Percentiles rank a stretch among this genome's conserved stretches.
phyloP scores from a whole-genome alignment of 139 green algal genomes.

The Tetradesmus obliquus region DNA sequence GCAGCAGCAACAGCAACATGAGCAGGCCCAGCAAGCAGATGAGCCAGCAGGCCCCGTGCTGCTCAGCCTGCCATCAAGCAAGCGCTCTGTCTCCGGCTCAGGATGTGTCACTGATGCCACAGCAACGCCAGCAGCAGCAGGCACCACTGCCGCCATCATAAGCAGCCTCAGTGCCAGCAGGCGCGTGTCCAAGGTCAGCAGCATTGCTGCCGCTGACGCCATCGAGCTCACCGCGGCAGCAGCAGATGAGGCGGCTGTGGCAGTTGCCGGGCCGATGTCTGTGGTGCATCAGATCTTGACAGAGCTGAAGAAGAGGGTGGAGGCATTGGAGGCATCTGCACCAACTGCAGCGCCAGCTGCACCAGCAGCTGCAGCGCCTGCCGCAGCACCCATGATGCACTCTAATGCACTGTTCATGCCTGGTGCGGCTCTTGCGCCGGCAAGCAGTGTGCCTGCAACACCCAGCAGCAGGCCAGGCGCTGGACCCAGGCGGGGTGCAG shows the following conservation, averaged over 20 bases:
- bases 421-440: not conserved
- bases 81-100: not conserved
- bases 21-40: not conserved
- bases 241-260: constrained; percentile 19
- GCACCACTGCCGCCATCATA: not conserved
- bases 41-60: not conserved
- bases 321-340: constrained; percentile 9
- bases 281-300: constrained; percentile 8
- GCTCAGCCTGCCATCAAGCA: not conserved
- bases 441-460: not conserved
- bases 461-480: not conserved
- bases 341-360: not conserved
- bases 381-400: not conserved
- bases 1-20: not conserved
- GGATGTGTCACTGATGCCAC: not conserved
- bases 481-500: constrained; percentile 8
- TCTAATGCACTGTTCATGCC: not conserved
- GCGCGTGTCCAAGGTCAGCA: not conserved
- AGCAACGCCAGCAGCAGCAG: not conserved
- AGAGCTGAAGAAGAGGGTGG: constrained; percentile 32
- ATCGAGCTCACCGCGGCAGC: not conserved
- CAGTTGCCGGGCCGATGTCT: constrained; percentile 6
- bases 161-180: not conserved
- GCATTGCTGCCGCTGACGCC: constrained; percentile 3
- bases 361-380: not conserved